These are phyloP conservation scores for Casaregolazyma suthepensis DNA, from an alignment of 1,139 yeast species.

Conservation along the genomic window DNA sequence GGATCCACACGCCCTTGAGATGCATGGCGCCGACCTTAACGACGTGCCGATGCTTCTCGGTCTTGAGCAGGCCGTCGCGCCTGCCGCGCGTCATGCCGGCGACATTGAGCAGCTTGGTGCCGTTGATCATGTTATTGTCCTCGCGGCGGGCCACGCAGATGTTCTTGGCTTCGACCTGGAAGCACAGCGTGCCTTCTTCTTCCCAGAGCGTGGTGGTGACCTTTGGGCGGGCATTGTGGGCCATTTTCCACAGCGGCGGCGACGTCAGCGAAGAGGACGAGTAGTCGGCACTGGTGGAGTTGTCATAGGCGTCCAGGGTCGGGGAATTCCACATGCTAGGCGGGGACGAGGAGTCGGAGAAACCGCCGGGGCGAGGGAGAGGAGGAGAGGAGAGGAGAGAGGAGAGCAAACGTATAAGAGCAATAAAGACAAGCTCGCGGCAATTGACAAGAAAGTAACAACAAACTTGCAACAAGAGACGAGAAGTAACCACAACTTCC, in stretches of 20 bases:
- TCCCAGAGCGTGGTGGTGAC: conserved; percentile 96
- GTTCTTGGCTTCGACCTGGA: conserved; percentile 87
- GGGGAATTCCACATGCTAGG: conserved; percentile 2
- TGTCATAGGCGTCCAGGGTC: background rate
- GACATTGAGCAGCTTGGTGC: conserved; percentile 82
- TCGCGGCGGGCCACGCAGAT: conserved; percentile 88
- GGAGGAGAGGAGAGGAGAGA: background rate
- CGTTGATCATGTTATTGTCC: conserved; percentile 86
- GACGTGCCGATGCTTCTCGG: conserved; percentile 79
- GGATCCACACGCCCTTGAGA: conserved; percentile 94
- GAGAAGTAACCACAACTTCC: no score
- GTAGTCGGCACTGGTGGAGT: background rate
- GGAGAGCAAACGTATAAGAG: no score
- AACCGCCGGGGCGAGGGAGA: background rate
- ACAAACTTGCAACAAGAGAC: no score
- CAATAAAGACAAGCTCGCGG: no score
- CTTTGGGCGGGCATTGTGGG: conserved; percentile 42
- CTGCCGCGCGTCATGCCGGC: conserved; percentile 95
- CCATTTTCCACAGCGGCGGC: conserved; percentile 5
- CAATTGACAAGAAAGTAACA: no score
- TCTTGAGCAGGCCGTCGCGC: conserved; percentile 84
- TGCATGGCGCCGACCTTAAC: conserved; percentile 95
- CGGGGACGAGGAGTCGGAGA: background rate
- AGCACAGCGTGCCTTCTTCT: conserved; percentile 86
- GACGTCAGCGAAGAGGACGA: background rate